Conservation (phyloP, 1,284 basidiomycete species). For the Papiliotrema laurentii region DNA sequence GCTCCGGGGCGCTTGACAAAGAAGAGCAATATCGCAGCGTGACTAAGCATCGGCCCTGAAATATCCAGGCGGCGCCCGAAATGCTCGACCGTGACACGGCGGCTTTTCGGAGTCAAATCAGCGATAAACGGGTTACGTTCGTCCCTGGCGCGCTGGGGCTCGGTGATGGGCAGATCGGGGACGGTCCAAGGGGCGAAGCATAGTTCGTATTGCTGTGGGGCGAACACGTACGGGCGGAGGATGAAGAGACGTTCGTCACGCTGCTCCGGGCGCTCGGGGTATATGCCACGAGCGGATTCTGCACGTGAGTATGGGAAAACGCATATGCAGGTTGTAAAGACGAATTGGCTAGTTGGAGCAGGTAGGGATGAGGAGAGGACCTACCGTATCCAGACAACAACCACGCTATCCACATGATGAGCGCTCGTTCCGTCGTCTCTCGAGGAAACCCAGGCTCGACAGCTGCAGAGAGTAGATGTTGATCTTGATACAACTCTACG, state of each 20-base stretch:
- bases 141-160: constrained; percentile 12
- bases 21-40: constrained; percentile 48
- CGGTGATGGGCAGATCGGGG: constrained; percentile 36
- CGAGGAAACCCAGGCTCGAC: constrained; percentile 45
- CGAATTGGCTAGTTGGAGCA: too few species aligned
- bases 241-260: constrained; percentile 48
- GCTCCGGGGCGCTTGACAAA: constrained; percentile 24
- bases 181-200: constrained; percentile 53
- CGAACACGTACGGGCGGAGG: constrained; percentile 54
- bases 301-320: background rate
- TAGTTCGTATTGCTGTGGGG: constrained; percentile 51
- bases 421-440: constrained; percentile 41
- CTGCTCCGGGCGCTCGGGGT: constrained; percentile 18
- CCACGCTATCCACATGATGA: constrained; percentile 51
- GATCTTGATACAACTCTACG: constrained; percentile 36
- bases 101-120: constrained; percentile 46
- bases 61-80: constrained; percentile 39
- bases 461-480: constrained; percentile 41
- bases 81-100: constrained; percentile 42
- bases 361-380: constrained; percentile 15
- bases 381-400: constrained; percentile 43
- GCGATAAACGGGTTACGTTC: constrained; percentile 46
- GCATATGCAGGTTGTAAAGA: too few species aligned
- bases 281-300: background rate
- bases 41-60: constrained; percentile 41